Evolutionary conservation across 2,329 filamentous ascomycete genomes (phyloP).

Genomic region (Sporothrix pallida): DNA sequence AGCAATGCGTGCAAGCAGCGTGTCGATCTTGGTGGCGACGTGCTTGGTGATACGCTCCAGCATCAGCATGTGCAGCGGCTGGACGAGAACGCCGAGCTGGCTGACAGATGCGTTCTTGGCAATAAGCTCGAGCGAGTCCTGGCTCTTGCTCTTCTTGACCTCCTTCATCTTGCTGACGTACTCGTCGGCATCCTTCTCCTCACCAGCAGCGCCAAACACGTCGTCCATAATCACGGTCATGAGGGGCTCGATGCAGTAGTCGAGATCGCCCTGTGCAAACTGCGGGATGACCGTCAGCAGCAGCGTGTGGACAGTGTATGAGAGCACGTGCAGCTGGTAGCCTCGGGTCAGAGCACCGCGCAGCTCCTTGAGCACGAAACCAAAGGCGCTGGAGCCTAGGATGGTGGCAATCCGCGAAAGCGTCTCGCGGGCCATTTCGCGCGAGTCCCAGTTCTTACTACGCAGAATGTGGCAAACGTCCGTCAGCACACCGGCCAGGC

Average conservation of each 20-base stretch:
- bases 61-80: constrained; percentile 77
- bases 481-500: constrained; percentile 81
- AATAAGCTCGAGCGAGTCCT: constrained; percentile 94
- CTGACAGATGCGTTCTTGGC: constrained; percentile 79
- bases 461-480: constrained; percentile 93
- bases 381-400: constrained; percentile 81
- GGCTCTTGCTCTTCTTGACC: constrained; percentile 97
- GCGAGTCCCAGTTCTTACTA: constrained; percentile 84
- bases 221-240: constrained; percentile 94
- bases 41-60: constrained; percentile 82
- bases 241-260: constrained; percentile 82
- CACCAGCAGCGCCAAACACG: constrained; percentile 87
- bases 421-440: constrained; percentile 89
- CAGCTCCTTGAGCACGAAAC: constrained; percentile 92
- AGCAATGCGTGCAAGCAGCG: constrained; percentile 81
- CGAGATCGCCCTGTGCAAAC: constrained; percentile 80
- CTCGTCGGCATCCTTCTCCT: constrained; percentile 96
- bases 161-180: constrained; percentile 97
- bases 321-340: constrained; percentile 93
- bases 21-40: constrained; percentile 88
- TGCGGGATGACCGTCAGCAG: constrained; percentile 75
- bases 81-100: constrained; percentile 75
- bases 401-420: constrained; percentile 81
- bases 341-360: constrained; percentile 81
- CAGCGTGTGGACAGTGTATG: constrained; percentile 92